A percentile compares a stretch with the other conserved stretches of the same genome.
Evolutionary conservation across 2,329 filamentous ascomycete species (phyloP).

Genomic region (Aureobasidium melanogenum): DNA sequence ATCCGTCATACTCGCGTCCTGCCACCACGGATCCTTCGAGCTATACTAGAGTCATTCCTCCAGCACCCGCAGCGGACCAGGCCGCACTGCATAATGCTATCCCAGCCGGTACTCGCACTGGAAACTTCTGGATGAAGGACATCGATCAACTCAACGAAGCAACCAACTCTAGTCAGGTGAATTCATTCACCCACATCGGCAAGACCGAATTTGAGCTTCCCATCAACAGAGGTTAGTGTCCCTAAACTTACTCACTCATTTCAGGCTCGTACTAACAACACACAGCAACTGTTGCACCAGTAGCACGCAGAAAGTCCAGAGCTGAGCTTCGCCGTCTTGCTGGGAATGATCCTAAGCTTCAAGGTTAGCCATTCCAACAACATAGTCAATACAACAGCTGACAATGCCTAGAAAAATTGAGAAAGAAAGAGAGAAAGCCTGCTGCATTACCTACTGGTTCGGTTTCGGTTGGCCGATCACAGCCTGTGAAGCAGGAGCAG

Average conservation of each 20-base stretch:
- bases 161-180: constrained; percentile 36
- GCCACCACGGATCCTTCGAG: not conserved
- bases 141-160: constrained; percentile 32
- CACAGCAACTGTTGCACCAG: constrained; percentile 33
- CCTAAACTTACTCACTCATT: constrained; percentile 13
- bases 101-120: constrained; percentile 22
- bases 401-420: constrained; percentile 23
- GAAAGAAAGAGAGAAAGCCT: constrained; percentile 25
- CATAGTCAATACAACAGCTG: not conserved
- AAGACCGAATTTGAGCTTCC: constrained; percentile 32
- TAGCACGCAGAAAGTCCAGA: constrained; percentile 35
- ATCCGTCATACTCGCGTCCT: not conserved
- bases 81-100: constrained; percentile 20
- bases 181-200: constrained; percentile 36
- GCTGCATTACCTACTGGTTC: not conserved
- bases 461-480: constrained; percentile 2
- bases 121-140: constrained; percentile 35
- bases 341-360: constrained; percentile 32
- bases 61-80: constrained; percentile 19
- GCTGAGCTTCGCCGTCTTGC: constrained; percentile 37
- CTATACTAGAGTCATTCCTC: not conserved
- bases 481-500: constrained; percentile 12
- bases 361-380: constrained; percentile 16
- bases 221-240: constrained; percentile 35
- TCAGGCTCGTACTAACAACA: not conserved